Base-by-base conservation (phyloP, 2,329 filamentous ascomycete genomes). In the Venturia asperata region DNA sequence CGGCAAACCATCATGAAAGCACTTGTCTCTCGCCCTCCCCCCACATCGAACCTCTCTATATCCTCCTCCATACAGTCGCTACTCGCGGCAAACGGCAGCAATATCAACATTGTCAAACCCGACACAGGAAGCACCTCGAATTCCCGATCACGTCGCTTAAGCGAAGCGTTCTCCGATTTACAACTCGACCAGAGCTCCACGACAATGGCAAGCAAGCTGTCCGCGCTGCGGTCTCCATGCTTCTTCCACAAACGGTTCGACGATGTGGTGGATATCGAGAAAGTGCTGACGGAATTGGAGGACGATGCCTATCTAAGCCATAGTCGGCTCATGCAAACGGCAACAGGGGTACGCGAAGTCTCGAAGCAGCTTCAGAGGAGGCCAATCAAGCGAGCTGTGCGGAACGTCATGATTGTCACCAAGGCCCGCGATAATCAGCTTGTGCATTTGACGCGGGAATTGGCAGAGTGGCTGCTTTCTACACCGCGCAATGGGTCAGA, bases 201-300 rank as follows among this genome's bases (percentile, higher is more conserved):
- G 71, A 68, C 80, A 71, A 72, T 73, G 62, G 64, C 77, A 21
- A 75, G 70, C 68, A 77, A 73, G 68, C 82, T 92, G 69, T 83
- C 87, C 13, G 83, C 88, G 11, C 80, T 97, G 64, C 88, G 93
- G 71, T 97, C 92, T 56, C 94, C 94, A 17, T 99, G 94, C 79
- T 99, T 96, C 79, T 97, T 96, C 79, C 94, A 99, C 78, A 90
- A 95, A 77, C 87, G 93, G 68, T 99, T 99, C 73, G 94, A 97
- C 71, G 92, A 96, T 74, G 91, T 92, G 10, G 91, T 99, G 70
- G 91, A 99, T 75, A 91, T 97, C 66, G 90, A 94, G 70, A 94
- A 90, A 77, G 92, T 99, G 6, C 82, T 99, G 7, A 92, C 97
- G 73, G 94, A 99, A 77, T 96, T 97, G 72, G 88, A 88, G 73